Conservation (phyloP, 257 asterid species). For the Schizonepeta tenuifolia region DNA sequence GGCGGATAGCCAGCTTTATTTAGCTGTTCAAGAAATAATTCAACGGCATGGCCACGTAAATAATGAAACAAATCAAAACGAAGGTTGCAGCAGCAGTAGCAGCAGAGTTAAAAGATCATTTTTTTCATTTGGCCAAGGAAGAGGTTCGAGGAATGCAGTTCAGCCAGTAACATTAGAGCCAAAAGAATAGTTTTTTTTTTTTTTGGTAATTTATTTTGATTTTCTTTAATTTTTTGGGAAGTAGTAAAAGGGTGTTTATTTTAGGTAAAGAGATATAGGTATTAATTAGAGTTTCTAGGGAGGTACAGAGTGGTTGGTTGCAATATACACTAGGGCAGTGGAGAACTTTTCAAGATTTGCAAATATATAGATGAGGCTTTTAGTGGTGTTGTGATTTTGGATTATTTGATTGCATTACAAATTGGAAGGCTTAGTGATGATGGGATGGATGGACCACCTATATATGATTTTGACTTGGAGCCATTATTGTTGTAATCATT, state of each 20-base stretch:
- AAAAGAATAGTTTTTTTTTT: slow-evolving; percentile 20
- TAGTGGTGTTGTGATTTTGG: slow-evolving; percentile 37
- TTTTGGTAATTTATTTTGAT: background rate
- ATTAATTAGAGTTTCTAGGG: slow-evolving; percentile 22
- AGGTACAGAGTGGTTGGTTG: slow-evolving; percentile 9
- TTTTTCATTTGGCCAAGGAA: slow-evolving; percentile 81
- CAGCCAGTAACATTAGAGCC: slow-evolving; percentile 57
- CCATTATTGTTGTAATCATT: slow-evolving; percentile 67
- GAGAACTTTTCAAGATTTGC: slow-evolving; percentile 30
- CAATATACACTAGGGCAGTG: slow-evolving; percentile 6
- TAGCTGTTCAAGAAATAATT: slow-evolving; percentile 68
- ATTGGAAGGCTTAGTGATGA: slow-evolving; percentile 33
- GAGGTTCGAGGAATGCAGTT: slow-evolving; percentile 73
- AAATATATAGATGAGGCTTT: slow-evolving; percentile 26
- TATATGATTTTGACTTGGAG: slow-evolving; percentile 43
- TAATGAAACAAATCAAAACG: slow-evolving; percentile 40
- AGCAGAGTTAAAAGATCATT: slow-evolving; percentile 66
- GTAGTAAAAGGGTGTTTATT: background rate
- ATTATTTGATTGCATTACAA: slow-evolving; percentile 39
- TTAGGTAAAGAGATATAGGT: slow-evolving; percentile 34
- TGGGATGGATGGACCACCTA: slow-evolving; percentile 47
- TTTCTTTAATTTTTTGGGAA: slow-evolving; percentile 9
- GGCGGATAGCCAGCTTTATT: slow-evolving; percentile 58
- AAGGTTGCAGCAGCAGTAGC: slow-evolving; percentile 46
- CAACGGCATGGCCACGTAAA: slow-evolving; percentile 36